Base-by-base conservation (phyloP, 257 asterid species). In the Verbena officinalis region DNA sequence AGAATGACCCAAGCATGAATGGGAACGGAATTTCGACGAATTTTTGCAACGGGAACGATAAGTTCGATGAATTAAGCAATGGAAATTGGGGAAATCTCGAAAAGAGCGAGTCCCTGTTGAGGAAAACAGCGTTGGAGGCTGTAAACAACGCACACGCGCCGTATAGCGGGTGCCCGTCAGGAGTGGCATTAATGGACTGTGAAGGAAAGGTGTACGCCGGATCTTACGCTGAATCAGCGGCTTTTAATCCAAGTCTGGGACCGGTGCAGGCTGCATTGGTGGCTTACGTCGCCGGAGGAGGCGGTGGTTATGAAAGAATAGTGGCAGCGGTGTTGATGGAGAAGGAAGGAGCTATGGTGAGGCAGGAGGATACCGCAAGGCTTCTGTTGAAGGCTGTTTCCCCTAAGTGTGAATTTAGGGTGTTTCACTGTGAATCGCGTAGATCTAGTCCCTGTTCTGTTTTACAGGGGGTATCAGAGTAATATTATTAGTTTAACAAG, bases 231-330 rank as follows among this genome's bases (percentile, higher is more conserved):
- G 91, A 86, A 57, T 86, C 91, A 1, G 95, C 95, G 0, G 95
- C 95, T 1, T 84, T 80, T 69, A 86, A 86, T 64, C 95, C 91
- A 54, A 86, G 89, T 58, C 55, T 86, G 14, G 87, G 89, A 31
- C 95, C 91, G 53, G 74, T 78, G 9, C 91, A 86, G 75, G 84
- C 84, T 36, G 91, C 95, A 16, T 44, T 86, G 84, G 81, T 78
- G 48, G 84, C 84, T 6, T 86, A 70, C 68, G 74, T 86, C 51
- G 86, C 84, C 0, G 76, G 77, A 0, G 95, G 95, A 7, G 95
- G 91, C 1, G 89, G 77, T 21, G 83, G 80, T 16, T 86, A 84
- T 51, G 83, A 80, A 36, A 64, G 68, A 73, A 86, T 86, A 62
- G 91, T 76, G 71, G 82, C 78, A 19, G 91, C 84, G 14, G 83